phyloP scores from a whole-genome alignment of 257 asterid species.

The Craterostigma plantagineum region DNA sequence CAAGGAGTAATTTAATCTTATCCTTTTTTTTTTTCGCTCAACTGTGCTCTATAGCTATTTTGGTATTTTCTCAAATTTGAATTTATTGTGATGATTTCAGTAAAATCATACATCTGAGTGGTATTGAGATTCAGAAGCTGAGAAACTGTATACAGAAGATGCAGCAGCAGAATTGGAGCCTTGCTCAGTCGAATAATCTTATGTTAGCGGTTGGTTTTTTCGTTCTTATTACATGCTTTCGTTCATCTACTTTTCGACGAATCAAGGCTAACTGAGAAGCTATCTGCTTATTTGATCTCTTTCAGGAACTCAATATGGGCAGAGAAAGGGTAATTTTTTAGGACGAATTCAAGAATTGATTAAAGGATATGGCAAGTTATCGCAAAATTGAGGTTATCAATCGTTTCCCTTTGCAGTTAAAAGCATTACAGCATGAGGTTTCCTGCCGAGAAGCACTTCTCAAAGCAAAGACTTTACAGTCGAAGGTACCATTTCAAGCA shows the following conservation, averaged over 20 bases:
- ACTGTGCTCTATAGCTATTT: neutral
- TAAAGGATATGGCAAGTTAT: neutral
- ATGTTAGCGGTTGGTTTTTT: constrained; percentile 33
- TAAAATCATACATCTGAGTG: constrained; percentile 63
- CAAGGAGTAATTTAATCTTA: constrained; percentile 37
- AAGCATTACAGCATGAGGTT: constrained; percentile 57
- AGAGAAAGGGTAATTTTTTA: constrained; percentile 47
- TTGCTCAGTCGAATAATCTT: constrained; percentile 72
- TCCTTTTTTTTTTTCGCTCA: neutral
- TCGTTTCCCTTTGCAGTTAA: constrained; percentile 27
- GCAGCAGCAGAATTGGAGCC: constrained; percentile 74
- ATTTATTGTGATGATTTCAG: constrained; percentile 17
- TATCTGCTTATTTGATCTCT: constrained; percentile 8
- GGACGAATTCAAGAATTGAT: neutral
- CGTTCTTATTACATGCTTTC: constrained; percentile 10
- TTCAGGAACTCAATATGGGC: constrained; percentile 64
- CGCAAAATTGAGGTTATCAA: constrained; percentile 7
- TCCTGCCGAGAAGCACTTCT: constrained; percentile 55
- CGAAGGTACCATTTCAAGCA: constrained; percentile 11
- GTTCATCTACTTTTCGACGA: neutral
- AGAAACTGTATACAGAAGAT: constrained; percentile 48
- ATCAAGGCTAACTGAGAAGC: neutral
- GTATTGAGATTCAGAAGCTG: constrained; percentile 50
- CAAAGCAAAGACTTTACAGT: constrained; percentile 31
- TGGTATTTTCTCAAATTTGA: neutral